phyloP scores from a whole-genome alignment of 441 rosid genomes.

The Isatis lusitanica region DNA sequence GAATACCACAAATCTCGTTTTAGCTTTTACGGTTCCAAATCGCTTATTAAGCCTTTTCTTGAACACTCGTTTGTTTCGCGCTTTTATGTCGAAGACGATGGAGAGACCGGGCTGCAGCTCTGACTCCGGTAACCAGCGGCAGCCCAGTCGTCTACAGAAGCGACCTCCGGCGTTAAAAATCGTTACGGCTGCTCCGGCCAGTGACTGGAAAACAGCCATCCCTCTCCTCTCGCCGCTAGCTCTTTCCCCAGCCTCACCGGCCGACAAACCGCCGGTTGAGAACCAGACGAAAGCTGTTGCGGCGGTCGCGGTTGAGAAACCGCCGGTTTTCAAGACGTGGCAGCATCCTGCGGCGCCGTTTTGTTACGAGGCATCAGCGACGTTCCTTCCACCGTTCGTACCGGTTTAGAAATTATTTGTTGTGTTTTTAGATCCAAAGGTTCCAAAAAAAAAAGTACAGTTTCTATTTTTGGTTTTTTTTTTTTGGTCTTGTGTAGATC shows the following conservation, averaged over 20 bases:
- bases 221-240: constrained; percentile 86
- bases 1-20: constrained; percentile 8
- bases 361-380: constrained; percentile 45
- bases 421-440: constrained; percentile 25
- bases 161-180: constrained; percentile 75
- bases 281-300: constrained; percentile 36
- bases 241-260: constrained; percentile 52
- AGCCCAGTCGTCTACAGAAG: constrained; percentile 75
- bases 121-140: constrained; percentile 27
- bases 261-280: constrained; percentile 21
- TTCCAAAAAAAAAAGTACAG: constrained; percentile 19
- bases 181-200: constrained; percentile 42
- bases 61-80: neutral
- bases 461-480: neutral
- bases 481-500: constrained; percentile 10
- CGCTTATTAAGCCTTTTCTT: neutral
- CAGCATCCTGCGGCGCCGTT: constrained; percentile 93
- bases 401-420: constrained; percentile 44
- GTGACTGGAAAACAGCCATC: constrained; percentile 76
- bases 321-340: constrained; percentile 66
- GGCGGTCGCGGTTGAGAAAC: constrained; percentile 41
- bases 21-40: neutral
- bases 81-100: constrained; percentile 45
- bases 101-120: constrained; percentile 33
- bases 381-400: constrained; percentile 55